Base-by-base conservation (phyloP, 495 filamentous ascomycete genomes). In the Talaromyces thailandensis region DNA sequence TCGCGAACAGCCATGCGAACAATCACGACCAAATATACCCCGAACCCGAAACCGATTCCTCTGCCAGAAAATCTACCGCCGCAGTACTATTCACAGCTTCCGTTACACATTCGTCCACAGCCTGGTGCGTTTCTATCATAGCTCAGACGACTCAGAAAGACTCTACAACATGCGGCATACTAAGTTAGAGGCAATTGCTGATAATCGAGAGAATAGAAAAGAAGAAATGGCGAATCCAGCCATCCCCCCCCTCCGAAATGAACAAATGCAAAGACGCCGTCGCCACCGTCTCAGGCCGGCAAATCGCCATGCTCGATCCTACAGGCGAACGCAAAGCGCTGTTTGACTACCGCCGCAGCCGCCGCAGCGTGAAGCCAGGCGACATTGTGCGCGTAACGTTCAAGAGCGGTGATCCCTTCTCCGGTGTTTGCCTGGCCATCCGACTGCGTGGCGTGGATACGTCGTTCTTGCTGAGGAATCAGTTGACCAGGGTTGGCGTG, bases 361-460 rank as follows among this genome's bases (percentile, higher is more conserved):
- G 81, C 21, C 89, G 96, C 72, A 82, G 83, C 64, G 89, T 87
- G 29, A 83, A 86, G 63, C 79, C 84, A 6, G 94, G 94, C 63
- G 94, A 98, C 75, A 89, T 98, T 64, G 78, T 98, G n/a, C 89
- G 92, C 60, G 89, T 96, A 40, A 85, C 92, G 73, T 79, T 88
- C 77, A 84, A 85, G 66, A 88, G 82, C 67, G 90, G 92, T 32
- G 93, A 96, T 67, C 93, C 94, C 0, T 97, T 96, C 73, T 81
- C 91, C 14, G 94, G 94, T 29, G 89, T 95, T 11, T 88, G 87
- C 64, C 72, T 99, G 67, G 88, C 86, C 66, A 93, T 98, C 69
- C 86, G 92, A 28, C 80, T 92, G 37, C 83, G 84, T 6, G 93
- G 92, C 64, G 81, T 95, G 25, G 94, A 99, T 72, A 93, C 91